These are phyloP conservation scores for Beta lomatogona DNA, from an alignment of 179 eudicot genomes.

Conservation along the genomic window DNA sequence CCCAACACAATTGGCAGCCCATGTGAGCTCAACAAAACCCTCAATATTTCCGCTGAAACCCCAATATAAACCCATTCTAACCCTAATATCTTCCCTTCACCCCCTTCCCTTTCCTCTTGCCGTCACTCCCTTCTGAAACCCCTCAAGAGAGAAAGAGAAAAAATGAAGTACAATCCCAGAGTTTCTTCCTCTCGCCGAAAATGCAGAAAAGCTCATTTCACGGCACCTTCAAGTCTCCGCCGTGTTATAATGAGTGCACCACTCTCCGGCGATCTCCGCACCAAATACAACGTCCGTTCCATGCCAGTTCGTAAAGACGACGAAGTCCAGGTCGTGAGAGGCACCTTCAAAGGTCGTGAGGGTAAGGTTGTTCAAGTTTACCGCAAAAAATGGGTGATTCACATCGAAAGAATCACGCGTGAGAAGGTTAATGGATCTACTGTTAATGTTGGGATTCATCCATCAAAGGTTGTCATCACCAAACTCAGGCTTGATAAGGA, in stretches of 20 bases:
- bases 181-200: conserved; percentile 55
- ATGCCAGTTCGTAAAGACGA: conserved; percentile 67
- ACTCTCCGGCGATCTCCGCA: conserved; percentile 50
- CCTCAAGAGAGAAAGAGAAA: too few relatives aligned
- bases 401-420: conserved; percentile 59
- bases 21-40: neutral
- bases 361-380: conserved; percentile 64
- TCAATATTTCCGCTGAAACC: neutral
- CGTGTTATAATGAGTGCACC: conserved; percentile 60
- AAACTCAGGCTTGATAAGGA: conserved; percentile 66
- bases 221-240: conserved; percentile 56
- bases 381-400: conserved; percentile 69
- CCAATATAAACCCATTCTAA: neutral
- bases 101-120: neutral
- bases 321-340: conserved; percentile 58
- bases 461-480: conserved; percentile 53
- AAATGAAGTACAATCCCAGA: conserved; percentile 52
- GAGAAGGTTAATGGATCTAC: conserved; percentile 69
- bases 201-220: conserved; percentile 59
- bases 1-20: neutral
- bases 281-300: conserved; percentile 60
- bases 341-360: conserved; percentile 64
- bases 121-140: neutral
- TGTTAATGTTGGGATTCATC: conserved; percentile 58
- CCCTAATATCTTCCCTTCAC: neutral